Evolutionary conservation across 331 rosid genomes (phyloP), one percentile per base, ranked within the genome.

Genomic region (Spiraea crenata): DNA sequence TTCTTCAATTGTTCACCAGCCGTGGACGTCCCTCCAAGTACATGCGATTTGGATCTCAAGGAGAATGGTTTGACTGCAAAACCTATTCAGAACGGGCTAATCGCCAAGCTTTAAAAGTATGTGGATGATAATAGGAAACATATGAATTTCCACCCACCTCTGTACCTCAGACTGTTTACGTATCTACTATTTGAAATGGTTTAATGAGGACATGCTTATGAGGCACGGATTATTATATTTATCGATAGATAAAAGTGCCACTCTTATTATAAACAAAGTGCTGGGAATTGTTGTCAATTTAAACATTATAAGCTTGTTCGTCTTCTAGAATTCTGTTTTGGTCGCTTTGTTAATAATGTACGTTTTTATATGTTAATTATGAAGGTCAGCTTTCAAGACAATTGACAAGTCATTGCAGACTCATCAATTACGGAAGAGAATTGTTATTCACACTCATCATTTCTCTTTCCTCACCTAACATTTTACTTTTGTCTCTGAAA

Each of bases 1-100:
- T 92, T 92, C 96, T 89, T 89, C 79, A 92, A 92, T 56, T 84
- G 95, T 80, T 92, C 96, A 4, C 85, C 96, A 19, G 96, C 96
- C 0, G 80, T 87, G 57, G 98, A 86, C 15, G 96, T 88, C 42
- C 96, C 96, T 0, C 98, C 90, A 19, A 86, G 47, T 73, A 35
- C 88, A n/a, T 66, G 70, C 48, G 82, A 78, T 10, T 62, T 70
- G 65, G 97, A 88, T 31, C 67, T 82, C 38, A 90, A 88, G 80
- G 90, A 93, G 52, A 80, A 65, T 56, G 90, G 62, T 48, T 68
- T 82, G 49, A 65, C 84, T 2, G 16, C 74, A 59, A 78, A 90
- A 79, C 86, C 93, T 39, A 79, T 82, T 78, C 92, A 70, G 75
- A 76, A 16, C 57, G 89, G 77, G 10, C 41, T 88, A 31, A 72